Conservation (phyloP, 2,329 filamentous ascomycete species). For the Pyricularia sp. region DNA sequence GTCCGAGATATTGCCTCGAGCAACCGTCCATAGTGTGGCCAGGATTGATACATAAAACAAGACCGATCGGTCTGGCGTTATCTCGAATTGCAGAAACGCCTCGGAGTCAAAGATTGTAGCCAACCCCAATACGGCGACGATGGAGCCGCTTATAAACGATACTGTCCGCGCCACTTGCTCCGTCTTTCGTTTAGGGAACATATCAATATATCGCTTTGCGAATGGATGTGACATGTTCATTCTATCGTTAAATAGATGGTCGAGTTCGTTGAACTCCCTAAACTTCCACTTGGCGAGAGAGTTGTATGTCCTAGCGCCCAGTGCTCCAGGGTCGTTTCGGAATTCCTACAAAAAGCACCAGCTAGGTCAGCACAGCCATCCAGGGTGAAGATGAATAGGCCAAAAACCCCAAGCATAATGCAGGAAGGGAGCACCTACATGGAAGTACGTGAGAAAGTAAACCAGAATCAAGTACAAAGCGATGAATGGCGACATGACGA, state of each 20-base stretch:
- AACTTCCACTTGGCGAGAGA: conserved; percentile 96
- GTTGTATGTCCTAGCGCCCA: conserved; percentile 83
- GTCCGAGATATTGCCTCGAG: conserved; percentile 72
- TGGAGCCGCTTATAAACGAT: conserved; percentile 74
- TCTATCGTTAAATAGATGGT: conserved; percentile 80
- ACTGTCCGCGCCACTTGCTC: conserved; percentile 75
- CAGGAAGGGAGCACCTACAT: conserved; percentile 36
- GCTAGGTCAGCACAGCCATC: conserved; percentile 9
- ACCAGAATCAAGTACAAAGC: conserved; percentile 77
- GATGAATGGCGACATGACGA: conserved; percentile 75
- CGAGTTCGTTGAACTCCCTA: conserved; percentile 92
- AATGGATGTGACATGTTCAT: conserved; percentile 92
- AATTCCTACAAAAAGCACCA: conserved; percentile 53
- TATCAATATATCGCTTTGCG: conserved; percentile 81
- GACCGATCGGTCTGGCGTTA: conserved; percentile 76
- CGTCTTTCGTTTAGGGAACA: conserved; percentile 91
- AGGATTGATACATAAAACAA: conserved; percentile 83
- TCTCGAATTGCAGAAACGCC: conserved; percentile 80
- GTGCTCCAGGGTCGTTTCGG: conserved; percentile 78
- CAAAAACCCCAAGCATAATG: neutral
- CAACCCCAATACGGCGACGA: conserved; percentile 73
- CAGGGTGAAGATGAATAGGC: neutral
- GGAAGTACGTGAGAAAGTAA: conserved; percentile 92
- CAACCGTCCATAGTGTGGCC: conserved; percentile 69
- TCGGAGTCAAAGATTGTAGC: conserved; percentile 84